Evolutionary conservation across 306 rosid genomes (phyloP).

Genomic region (Casuarina cunninghamiana): DNA sequence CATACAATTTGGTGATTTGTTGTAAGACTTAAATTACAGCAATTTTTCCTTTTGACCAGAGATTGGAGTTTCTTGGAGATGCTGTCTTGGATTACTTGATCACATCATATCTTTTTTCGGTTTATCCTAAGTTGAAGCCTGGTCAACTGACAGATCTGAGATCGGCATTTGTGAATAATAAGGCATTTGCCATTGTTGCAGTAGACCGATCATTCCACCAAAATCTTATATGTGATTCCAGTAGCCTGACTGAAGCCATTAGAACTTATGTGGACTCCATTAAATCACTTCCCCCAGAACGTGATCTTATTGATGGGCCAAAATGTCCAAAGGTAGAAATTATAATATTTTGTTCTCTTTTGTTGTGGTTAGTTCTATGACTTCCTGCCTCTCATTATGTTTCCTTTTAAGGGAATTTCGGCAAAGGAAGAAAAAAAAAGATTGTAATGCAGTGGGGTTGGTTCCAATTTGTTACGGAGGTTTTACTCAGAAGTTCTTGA

Average conservation of each 20-base stretch:
- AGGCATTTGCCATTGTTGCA: slow-evolving; percentile 83
- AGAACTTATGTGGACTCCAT: slow-evolving; percentile 49
- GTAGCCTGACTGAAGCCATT: slow-evolving; percentile 55
- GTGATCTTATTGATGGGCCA: slow-evolving; percentile 49
- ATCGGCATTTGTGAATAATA: slow-evolving; percentile 73
- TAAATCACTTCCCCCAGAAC: slow-evolving; percentile 29
- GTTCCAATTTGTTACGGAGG: neutral
- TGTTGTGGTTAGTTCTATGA: neutral
- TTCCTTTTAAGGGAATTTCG: too few relatives aligned
- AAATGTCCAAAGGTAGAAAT: slow-evolving; percentile 77
- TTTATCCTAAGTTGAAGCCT: slow-evolving; percentile 85
- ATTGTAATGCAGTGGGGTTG: too few relatives aligned
- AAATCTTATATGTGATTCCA: slow-evolving; percentile 68
- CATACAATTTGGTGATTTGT: slow-evolving; percentile 2
- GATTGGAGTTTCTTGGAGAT: slow-evolving; percentile 97
- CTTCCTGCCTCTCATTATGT: neutral
- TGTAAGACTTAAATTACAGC: slow-evolving; percentile 15
- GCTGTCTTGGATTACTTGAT: slow-evolving; percentile 93
- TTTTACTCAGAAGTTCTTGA: neutral
- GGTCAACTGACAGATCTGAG: slow-evolving; percentile 97
- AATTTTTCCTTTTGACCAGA: slow-evolving; percentile 49
- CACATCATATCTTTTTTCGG: slow-evolving; percentile 86
- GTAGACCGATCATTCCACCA: slow-evolving; percentile 61
- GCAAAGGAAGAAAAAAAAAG: too few relatives aligned
- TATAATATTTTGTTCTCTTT: neutral